Evolutionary conservation across 2,329 filamentous ascomycete genomes (phyloP).

Genomic region (Beauveria varroae): DNA sequence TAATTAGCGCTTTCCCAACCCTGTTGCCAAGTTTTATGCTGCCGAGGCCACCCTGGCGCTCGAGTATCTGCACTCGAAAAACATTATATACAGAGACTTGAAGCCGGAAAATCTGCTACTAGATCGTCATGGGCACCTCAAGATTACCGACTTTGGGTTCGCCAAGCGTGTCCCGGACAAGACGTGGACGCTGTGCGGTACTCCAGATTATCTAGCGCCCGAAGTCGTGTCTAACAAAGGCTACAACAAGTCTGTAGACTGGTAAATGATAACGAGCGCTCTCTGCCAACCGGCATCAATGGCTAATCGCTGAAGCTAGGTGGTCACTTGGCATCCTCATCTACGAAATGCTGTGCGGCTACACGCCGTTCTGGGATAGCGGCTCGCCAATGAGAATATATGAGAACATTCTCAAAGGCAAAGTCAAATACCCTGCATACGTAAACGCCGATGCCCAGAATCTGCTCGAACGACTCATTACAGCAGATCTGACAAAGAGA

Average conservation of each 20-base stretch:
- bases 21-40: slow-evolving; percentile 97
- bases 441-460: slow-evolving; percentile 93
- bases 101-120: slow-evolving; percentile 92
- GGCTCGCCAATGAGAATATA: slow-evolving; percentile 99
- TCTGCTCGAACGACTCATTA: slow-evolving; percentile 86
- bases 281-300: background rate
- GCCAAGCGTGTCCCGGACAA: slow-evolving; percentile 98
- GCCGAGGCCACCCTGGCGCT: slow-evolving; percentile 93
- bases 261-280: slow-evolving; percentile 51
- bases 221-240: slow-evolving; percentile 99
- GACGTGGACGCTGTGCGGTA: slow-evolving; percentile 97
- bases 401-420: slow-evolving; percentile 94
- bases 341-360: slow-evolving; percentile 98
- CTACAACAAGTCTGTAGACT: slow-evolving; percentile 99
- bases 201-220: slow-evolving; percentile 92
- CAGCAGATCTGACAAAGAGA: slow-evolving; percentile 87
- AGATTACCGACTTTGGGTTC: slow-evolving; percentile 98
- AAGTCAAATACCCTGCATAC: slow-evolving; percentile 94
- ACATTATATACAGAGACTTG: slow-evolving; percentile 96
- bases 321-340: slow-evolving; percentile 98
- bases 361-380: slow-evolving; percentile 98
- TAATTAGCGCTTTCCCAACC: slow-evolving; percentile 86
- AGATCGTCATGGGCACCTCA: slow-evolving; percentile 87
- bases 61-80: slow-evolving; percentile 87
- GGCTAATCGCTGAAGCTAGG: slow-evolving; percentile 41